These are phyloP conservation scores for Saprolegnia parasitica DNA, from an alignment of 352 stramenopile species.

Conservation along the genomic window DNA sequence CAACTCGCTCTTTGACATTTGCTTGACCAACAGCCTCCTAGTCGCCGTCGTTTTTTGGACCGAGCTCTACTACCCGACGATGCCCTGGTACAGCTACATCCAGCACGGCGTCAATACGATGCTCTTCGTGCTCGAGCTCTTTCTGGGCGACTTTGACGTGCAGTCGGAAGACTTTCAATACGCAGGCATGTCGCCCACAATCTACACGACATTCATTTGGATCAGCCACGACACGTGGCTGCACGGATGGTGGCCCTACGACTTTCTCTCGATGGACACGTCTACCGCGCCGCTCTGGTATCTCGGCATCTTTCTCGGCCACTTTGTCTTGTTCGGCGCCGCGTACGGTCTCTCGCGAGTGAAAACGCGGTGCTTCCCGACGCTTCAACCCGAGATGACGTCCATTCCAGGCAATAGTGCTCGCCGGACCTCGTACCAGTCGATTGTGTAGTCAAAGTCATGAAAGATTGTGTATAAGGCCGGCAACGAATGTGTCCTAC, in stretches of 20 bases:
- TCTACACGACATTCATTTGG: slow-evolving; percentile 24
- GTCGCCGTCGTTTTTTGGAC: slow-evolving; percentile 20
- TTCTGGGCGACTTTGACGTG: background rate
- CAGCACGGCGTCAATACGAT: slow-evolving; percentile 25
- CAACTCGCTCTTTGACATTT: slow-evolving; percentile 19
- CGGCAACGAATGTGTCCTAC: too few relatives aligned
- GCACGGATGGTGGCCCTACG: slow-evolving; percentile 19
- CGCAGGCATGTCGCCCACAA: background rate
- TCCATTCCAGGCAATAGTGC: background rate
- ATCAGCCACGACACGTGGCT: slow-evolving; percentile 22
- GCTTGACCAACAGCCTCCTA: slow-evolving; percentile 19
- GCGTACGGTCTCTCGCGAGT: slow-evolving; percentile 8
- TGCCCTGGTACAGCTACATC: background rate
- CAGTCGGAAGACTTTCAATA: background rate
- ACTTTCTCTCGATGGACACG: slow-evolving; percentile 9
- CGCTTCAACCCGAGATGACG: background rate
- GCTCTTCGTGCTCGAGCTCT: slow-evolving; percentile 17
- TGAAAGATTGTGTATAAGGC: too few relatives aligned
- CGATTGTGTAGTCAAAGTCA: too few relatives aligned
- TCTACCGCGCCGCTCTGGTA: slow-evolving; percentile 14
- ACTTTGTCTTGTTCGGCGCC: slow-evolving; percentile 1
- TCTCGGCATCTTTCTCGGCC: slow-evolving; percentile 9
- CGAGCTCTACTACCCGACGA: background rate
- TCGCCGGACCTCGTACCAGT: background rate
- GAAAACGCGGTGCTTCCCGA: background rate